These are phyloP conservation scores for Colletotrichum phormii DNA, from an alignment of 2,329 filamentous ascomycete genomes.

Conservation along the genomic window DNA sequence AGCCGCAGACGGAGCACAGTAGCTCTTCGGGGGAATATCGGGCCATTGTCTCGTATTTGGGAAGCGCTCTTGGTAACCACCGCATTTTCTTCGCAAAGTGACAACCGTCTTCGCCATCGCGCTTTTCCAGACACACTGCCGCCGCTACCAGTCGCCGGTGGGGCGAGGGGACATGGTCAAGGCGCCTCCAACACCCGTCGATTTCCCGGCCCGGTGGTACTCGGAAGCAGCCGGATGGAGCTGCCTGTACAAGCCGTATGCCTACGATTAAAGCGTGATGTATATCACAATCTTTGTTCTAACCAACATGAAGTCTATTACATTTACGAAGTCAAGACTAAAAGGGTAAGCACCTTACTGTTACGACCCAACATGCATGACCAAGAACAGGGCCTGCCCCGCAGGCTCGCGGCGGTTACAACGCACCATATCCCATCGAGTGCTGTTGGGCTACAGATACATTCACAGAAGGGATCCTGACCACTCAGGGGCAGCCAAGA, in stretches of 20 bases:
- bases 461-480: too few relatives aligned
- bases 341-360: too few relatives aligned
- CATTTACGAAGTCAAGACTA: too few relatives aligned
- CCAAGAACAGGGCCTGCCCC: too few relatives aligned
- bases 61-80: not conserved
- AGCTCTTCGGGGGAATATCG: not conserved
- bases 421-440: too few relatives aligned
- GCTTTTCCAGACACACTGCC: not conserved
- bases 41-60: not conserved
- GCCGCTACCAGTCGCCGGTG: not conserved
- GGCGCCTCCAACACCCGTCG: not conserved
- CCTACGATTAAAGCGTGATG: not conserved
- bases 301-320: too few relatives aligned
- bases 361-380: too few relatives aligned
- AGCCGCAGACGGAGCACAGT: not conserved
- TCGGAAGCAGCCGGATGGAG: conserved; percentile 7
- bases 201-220: conserved; percentile 4
- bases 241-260: not conserved
- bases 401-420: too few relatives aligned
- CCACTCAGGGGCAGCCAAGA: too few relatives aligned
- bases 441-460: too few relatives aligned
- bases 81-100: too few relatives aligned
- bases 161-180: not conserved
- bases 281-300: too few relatives aligned
- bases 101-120: not conserved